Evolutionary conservation across 2,329 filamentous ascomycete genomes (phyloP), one percentile per base, ranked within the genome.

Genomic region (Penicillium frequentans): DNA sequence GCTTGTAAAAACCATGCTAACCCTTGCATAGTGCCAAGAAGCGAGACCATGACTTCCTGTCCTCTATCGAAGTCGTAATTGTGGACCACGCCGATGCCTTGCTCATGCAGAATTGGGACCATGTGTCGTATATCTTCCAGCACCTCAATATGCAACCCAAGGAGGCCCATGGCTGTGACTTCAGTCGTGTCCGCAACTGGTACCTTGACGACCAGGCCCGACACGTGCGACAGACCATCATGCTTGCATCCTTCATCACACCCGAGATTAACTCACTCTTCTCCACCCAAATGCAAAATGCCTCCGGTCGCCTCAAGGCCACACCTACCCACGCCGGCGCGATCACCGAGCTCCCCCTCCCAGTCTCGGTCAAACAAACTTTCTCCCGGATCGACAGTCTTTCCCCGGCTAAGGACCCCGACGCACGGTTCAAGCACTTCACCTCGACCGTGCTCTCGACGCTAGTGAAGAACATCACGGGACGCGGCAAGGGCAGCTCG

Each of bases 51-150:
- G 95, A 99, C 74, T 99, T 96, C 71, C 82, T 99, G 14, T 93
- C 90, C 56, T 98, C 93, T 1, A 90, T 99, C 67, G 95, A 99
- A 75, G 76, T 99, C 51, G 87, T 95, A 31, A 82, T 98, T 47
- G 82, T 96, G 59, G 95, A 99, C 73, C 93, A 98, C 75, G 89
- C 91, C 13, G 93, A 98, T 74, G 92, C 92, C 0, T 84, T 97
- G 43, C 84, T 96, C 9, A 97, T 97, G 92, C 95, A 99, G 74
- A 98, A 96, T 73, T 98, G 93, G 93, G 92, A 97, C 69, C 93
- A 99, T 71, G 85, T 97, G 59, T 90, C 96, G 73, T 90, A 90
- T 72, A 90, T 97, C 66, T 93, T 98, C 69, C 87, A 91, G 61
- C 91, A 96, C 72, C 84, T 99, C 60, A 99, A 99, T 73, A 82